phyloP scores from a whole-genome alignment of 139 green algal genomes.

The Zygnema cylindricum region DNA sequence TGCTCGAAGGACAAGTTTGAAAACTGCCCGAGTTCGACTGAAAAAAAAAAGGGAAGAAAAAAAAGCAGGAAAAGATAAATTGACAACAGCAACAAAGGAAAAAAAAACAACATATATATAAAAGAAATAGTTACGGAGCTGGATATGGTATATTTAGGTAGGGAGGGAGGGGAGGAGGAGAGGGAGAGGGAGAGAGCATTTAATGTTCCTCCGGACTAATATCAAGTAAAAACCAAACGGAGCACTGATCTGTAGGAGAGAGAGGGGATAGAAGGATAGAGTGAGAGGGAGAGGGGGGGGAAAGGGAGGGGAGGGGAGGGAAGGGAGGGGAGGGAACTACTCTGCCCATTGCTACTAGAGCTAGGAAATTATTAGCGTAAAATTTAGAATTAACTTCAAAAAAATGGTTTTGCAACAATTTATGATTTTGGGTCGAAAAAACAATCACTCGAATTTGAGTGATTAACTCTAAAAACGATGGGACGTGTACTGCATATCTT shows the following conservation, averaged over 20 bases:
- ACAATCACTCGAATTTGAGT: too few relatives aligned
- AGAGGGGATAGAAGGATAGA: background rate
- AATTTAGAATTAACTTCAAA: too few relatives aligned
- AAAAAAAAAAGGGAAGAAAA: background rate
- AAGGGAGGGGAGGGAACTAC: background rate
- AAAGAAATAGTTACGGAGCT: background rate
- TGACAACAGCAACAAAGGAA: background rate
- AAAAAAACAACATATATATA: constrained; percentile 30
- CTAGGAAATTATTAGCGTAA: background rate
- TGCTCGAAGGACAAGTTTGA: too few relatives aligned
- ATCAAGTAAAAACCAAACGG: background rate
- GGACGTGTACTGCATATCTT: too few relatives aligned
- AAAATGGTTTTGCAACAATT: too few relatives aligned
- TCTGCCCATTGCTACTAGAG: too few relatives aligned
- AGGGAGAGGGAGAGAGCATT: background rate
- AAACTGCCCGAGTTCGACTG: too few relatives aligned
- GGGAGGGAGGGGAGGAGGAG: background rate
- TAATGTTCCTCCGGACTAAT: too few relatives aligned
- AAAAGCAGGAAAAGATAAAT: constrained; percentile 5
- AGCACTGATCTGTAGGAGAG: too few relatives aligned
- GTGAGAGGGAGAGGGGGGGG: background rate
- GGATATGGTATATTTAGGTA: background rate
- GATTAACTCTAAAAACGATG: too few relatives aligned
- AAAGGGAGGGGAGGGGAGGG: background rate
- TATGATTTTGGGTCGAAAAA: too few relatives aligned